Base-by-base conservation (phyloP, 768 basidiomycete genomes). In the Boletus pseudo-olivaceus region DNA sequence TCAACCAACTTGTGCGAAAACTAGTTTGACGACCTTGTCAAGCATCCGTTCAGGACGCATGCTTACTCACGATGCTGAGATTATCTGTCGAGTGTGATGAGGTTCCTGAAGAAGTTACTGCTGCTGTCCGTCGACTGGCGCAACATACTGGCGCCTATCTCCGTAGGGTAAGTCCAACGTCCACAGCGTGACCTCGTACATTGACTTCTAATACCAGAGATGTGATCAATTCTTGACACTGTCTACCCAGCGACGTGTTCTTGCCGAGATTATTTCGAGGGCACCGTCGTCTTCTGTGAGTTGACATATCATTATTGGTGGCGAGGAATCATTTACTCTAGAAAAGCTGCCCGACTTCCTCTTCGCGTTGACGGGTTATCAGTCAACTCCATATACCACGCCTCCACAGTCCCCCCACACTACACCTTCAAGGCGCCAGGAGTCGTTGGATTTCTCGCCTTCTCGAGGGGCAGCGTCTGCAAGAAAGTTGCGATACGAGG, bases 11-110 rank as follows among this genome's bases (percentile, higher is more conserved):
- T 41, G 58, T 53, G 56, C 41, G 47, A 59, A 51, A 44, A 34
- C 26, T 34, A 42, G n/a, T 39, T 41, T 55, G 43, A 49, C 29
- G 23, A 12, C 47, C 38, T 32, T 45, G 23, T 11, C 46, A 56
- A 92, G 90, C 79, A 33, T 74, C 84, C 29, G 80, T 92, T 8
- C 87, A 88, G 64, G 90, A 93, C 54, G 82, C 82, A 5, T 82
- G 82, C 55, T 69, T 93, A 30, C 65, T 92, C 32, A 77, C 84
- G 4, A 87, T 93, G 84, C 69, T 91, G 34, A 78, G 88, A 49
- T 57, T 90, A 30, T 75, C 79, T 46, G 81, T 79, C 3, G 79
- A 83, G 19, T 85, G 83, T 61, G 78, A 81, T 10, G 72, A 78
- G 23, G 64, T 87, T 11, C 80, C 85, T 4, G 64, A 73, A 19